Base-by-base conservation (phyloP, 2,329 filamentous ascomycete genomes). In the Phaeoacremonium minimum region DNA sequence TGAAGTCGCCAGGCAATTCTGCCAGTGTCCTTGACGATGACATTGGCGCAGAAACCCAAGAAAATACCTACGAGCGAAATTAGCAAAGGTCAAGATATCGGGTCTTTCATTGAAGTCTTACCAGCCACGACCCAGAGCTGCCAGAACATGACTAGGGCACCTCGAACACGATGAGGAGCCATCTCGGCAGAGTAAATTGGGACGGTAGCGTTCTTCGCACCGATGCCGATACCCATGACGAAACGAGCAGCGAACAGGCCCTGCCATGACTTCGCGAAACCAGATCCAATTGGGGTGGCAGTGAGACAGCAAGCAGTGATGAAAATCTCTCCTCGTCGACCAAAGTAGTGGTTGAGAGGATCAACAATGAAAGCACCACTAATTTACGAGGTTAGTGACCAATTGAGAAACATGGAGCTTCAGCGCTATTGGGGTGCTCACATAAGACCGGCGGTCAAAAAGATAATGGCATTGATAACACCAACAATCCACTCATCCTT, bases 241-340 rank as follows among this genome's bases (percentile, higher is more conserved):
- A 91, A 74, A 29, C 87, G 79, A 33, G 79, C 81, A 29, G 77
- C 69, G 40, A 93, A 72, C 46, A 89, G 75, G 50, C 87, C 76
- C 54, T 67, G 71, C 85, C 85, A 91, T 1, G 73, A 80, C 43
- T 84, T 76, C 36, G 80, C 77, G 45, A 87, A 84, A 0, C 76
- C 84, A 36, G 75, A 79, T n/a, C 80, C 83, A 43, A 89, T 77
- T 2, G 83, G 78, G 3, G 83, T 70, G 53, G 84, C 71, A 18
- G 87, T 63, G 51, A 82, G 85, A 53, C 90, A 81, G 43, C 85
- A 75, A 31, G 83, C 86, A 6, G 85, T 80, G 38, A 87, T 63
- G 58, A 88, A 90, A 44, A 91, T 89, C 14, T 80, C 83, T 37
- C 80, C 67, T 6, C 69, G 61, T 9, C 69, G 67, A 7, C 69